These are phyloP conservation scores for Peronospora destructor DNA, from an alignment of 352 stramenopile genomes.

Conservation along the genomic window DNA sequence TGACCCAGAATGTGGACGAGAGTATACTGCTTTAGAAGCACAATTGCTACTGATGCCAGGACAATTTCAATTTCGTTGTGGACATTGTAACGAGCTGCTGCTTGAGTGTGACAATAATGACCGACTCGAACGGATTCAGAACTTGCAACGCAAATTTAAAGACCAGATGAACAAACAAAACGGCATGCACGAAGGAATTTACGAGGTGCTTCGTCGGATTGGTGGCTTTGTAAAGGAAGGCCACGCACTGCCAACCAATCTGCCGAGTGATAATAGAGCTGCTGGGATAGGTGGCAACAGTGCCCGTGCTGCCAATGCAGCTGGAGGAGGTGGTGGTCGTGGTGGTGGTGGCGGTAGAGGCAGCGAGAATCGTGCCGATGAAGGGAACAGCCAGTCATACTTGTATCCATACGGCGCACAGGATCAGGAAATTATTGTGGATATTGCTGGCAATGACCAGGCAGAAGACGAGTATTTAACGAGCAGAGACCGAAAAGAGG, in stretches of 20 bases:
- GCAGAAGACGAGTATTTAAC: slow-evolving; percentile 76
- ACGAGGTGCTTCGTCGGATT: slow-evolving; percentile 77
- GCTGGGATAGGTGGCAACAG: slow-evolving; percentile 71
- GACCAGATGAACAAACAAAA: slow-evolving; percentile 86
- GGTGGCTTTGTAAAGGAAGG: slow-evolving; percentile 76
- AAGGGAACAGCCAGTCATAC: slow-evolving; percentile 75
- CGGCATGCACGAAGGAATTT: slow-evolving; percentile 78
- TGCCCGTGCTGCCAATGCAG: slow-evolving; percentile 29
- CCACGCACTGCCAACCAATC: slow-evolving; percentile 62
- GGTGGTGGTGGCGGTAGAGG: slow-evolving; percentile 23
- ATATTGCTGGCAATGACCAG: slow-evolving; percentile 73
- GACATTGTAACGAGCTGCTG: slow-evolving; percentile 81
- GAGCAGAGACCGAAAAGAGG: slow-evolving; percentile 65
- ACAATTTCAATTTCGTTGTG: slow-evolving; percentile 79
- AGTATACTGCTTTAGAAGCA: slow-evolving; percentile 83
- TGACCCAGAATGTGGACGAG: slow-evolving; percentile 72
- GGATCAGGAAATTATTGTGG: slow-evolving; percentile 83
- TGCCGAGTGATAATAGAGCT: slow-evolving; percentile 82
- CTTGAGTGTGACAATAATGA: slow-evolving; percentile 87
- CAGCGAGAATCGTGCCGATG: slow-evolving; percentile 23
- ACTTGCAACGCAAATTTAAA: slow-evolving; percentile 80
- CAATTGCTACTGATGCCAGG: slow-evolving; percentile 77
- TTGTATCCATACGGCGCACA: slow-evolving; percentile 72
- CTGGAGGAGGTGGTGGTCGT: slow-evolving; percentile 32
- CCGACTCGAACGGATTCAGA: slow-evolving; percentile 60